phyloP scores from a whole-genome alignment of 2,329 filamentous ascomycete genomes.

The Penicillium freii region DNA sequence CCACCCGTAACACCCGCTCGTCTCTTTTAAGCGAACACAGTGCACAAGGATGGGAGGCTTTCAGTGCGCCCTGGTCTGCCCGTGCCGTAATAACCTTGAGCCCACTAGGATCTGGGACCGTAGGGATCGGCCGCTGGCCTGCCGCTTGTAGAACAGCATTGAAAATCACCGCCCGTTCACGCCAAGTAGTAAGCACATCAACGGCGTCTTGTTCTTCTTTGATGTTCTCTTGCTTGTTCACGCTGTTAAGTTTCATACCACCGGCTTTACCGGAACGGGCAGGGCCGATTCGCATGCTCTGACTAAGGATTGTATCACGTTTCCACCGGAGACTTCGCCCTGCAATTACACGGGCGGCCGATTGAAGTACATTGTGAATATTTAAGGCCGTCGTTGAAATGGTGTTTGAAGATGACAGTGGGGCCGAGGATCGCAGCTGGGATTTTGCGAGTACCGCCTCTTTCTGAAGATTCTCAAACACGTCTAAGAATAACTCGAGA shows the following conservation, averaged over 20 bases:
- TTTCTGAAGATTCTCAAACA: conserved; percentile 65
- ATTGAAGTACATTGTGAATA: conserved; percentile 42
- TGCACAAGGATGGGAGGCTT: conserved; percentile 72
- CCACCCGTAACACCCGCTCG: conserved; percentile 74
- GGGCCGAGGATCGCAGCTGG: conserved; percentile 42
- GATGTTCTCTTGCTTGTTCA: conserved; percentile 78
- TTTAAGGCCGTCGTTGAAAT: conserved; percentile 21
- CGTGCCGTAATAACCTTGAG: conserved; percentile 61
- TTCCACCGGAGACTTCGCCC: conserved; percentile 89
- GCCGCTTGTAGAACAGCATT: conserved; percentile 57
- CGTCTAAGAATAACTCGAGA: conserved; percentile 69
- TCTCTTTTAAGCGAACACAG: conserved; percentile 86
- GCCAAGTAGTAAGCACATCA: conserved; percentile 74
- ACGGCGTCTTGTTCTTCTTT: conserved; percentile 82
- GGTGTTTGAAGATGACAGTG: conserved; percentile 3
- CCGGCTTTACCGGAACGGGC: conserved; percentile 68
- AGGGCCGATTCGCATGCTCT: conserved; percentile 80
- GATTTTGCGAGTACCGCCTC: conserved; percentile 65
- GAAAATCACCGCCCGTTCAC: conserved; percentile 69
- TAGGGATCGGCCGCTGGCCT: conserved; percentile 56
- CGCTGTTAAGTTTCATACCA: conserved; percentile 87
- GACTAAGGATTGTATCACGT: conserved; percentile 76
- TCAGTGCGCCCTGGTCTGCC: conserved; percentile 63
- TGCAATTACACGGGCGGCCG: conserved; percentile 76
- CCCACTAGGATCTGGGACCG: conserved; percentile 57